Base-by-base conservation (phyloP, 192 early-diverging fungal species). In the Helicostylum pulchrum region DNA sequence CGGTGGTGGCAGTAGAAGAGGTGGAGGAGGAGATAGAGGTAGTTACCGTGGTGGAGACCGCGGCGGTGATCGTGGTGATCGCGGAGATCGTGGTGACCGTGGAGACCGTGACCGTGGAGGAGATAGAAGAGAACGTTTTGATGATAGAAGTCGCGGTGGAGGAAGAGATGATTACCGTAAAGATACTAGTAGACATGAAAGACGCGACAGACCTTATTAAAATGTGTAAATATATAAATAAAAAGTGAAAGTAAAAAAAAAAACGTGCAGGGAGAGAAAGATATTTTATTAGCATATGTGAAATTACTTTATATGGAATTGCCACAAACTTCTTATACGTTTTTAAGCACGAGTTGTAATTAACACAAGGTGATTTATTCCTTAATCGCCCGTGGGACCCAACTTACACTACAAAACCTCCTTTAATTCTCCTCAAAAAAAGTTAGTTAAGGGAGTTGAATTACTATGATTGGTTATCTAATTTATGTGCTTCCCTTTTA, bases 191-290 rank as follows among this genome's bases (percentile, higher is more conserved):
- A 74, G 78, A 48, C 69, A 73, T 43, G 78, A 80, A 19, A 73
- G 78, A 55, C 73, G 78, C 50, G 78, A 74, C 44, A 62, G 78
- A 7, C 78, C 78, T 26, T 80, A 80, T 59, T 80, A 74, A 67
- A 46, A n/a, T 8, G 26, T 39, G 36, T 39, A 39, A 6, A 39
- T 39, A 39, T 9, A 47, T 26, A 48, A 58, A 20, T 32, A 20
- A 39, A 48, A 7, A 45, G 9, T 15, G 26, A 45, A 34, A 30
- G 55, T 31, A 53, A 44, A 45, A 31, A 21, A 44, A 44, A 51
- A 61, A 39, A 61, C 57, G 34, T 20, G 43, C 26, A 30, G 59
- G 26, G 44, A 30, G 20, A 30, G 20, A 61, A 44, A 46, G 15
- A 42, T 21, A 26, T 42, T 45, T 45, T 34, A 43, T 44, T 44